Percentiles rank a stretch among this genome's conserved stretches.
These are phyloP conservation scores for Smithsoniella earleae DNA, from an alignment of 163 green algal genomes.

Conservation along the genomic window DNA sequence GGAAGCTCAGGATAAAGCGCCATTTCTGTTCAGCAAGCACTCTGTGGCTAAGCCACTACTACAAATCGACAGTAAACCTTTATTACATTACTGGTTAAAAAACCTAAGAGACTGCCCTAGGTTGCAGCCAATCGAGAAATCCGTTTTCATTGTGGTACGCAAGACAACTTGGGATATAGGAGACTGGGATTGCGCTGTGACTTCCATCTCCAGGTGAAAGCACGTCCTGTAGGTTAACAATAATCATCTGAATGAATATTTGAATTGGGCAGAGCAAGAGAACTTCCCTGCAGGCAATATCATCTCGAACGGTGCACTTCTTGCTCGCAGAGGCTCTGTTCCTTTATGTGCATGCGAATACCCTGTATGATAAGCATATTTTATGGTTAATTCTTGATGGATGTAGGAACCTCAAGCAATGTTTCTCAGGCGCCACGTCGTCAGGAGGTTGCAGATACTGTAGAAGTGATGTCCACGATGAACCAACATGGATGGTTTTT, in stretches of 20 bases:
- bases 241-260: not conserved
- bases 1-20: not conserved
- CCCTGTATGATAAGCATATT: no score
- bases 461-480: no score
- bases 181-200: no score
- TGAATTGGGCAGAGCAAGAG: not conserved
- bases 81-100: not conserved
- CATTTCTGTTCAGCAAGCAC: not conserved
- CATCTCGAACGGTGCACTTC: not conserved
- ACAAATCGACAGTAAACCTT: not conserved
- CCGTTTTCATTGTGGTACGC: no score
- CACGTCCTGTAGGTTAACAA: no score
- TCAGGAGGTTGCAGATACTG: no score
- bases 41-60: constrained; percentile 3
- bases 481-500: not conserved
- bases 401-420: no score
- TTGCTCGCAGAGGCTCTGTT: not conserved
- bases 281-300: not conserved
- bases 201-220: no score
- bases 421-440: no score
- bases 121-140: not conserved
- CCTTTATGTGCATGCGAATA: not conserved
- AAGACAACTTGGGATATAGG: no score
- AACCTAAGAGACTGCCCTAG: not conserved
- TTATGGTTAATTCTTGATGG: no score